phyloP scores from a whole-genome alignment of 192 early-diverging fungal genomes.

The Lobosporangium transversale region DNA sequence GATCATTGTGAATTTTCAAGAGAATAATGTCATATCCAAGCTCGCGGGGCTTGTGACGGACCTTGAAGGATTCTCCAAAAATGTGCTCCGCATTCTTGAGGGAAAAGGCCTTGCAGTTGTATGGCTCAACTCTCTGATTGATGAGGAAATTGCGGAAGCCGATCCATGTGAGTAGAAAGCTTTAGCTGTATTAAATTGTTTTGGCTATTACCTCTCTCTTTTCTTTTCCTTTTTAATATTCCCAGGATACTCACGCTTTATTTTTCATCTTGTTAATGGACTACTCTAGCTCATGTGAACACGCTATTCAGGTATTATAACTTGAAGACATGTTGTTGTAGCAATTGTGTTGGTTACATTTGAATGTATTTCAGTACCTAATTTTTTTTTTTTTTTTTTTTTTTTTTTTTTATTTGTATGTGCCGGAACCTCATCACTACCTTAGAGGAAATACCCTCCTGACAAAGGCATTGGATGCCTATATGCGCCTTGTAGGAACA shows the following conservation, averaged over 20 bases:
- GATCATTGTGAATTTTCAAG: constrained; percentile 51
- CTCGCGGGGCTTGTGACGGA: constrained; percentile 51
- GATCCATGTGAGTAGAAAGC: constrained; percentile 50
- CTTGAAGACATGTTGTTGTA: not conserved
- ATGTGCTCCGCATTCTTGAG: constrained; percentile 56
- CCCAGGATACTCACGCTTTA: not conserved
- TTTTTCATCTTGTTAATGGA: constrained; percentile 21
- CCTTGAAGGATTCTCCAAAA: constrained; percentile 52
- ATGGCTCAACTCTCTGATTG: constrained; percentile 59
- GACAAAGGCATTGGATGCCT: constrained; percentile 73
- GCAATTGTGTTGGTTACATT: not conserved
- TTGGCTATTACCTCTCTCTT: too few species aligned
- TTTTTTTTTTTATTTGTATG: not conserved
- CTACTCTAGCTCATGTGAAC: constrained; percentile 46
- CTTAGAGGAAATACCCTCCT: constrained; percentile 69
- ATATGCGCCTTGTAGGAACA: constrained; percentile 74
- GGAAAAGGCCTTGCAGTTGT: constrained; percentile 41
- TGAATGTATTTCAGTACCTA: not conserved
- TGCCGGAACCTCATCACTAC: too few species aligned
- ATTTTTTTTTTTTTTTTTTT: not conserved
- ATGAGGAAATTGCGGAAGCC: constrained; percentile 57
- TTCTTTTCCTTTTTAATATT: too few species aligned
- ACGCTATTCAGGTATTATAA: constrained; percentile 57
- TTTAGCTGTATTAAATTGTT: too few species aligned
- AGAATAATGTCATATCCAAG: constrained; percentile 54